Evolutionary conservation across 2,329 filamentous ascomycete genomes (phyloP).

Genomic region (Neospermospora avenae): DNA sequence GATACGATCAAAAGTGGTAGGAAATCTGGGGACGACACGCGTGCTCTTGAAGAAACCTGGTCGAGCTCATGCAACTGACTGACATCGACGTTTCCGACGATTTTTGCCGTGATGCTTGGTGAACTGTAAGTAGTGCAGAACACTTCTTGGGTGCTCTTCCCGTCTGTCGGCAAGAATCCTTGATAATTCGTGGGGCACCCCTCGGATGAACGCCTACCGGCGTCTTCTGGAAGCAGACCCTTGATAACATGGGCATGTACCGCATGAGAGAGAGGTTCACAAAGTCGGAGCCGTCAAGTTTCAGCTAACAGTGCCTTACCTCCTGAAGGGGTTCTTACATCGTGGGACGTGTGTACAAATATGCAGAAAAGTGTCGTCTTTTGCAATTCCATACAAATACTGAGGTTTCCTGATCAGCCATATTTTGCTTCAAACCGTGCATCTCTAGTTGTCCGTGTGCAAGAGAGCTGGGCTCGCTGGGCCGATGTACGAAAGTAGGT

Average conservation of each 20-base stretch:
- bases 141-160: neutral
- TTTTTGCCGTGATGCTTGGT: neutral
- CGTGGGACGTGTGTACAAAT: too few species aligned
- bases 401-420: too few species aligned
- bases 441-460: too few species aligned
- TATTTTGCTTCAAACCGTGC: too few species aligned
- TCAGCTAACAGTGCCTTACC: neutral
- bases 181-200: neutral
- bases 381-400: too few species aligned
- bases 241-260: slow-evolving; percentile 13
- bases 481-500: too few species aligned
- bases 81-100: neutral
- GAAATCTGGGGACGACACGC: slow-evolving; percentile 20
- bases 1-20: neutral
- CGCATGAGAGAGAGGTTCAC: slow-evolving; percentile 16
- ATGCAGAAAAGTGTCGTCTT: too few species aligned
- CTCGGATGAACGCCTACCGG: slow-evolving; percentile 24
- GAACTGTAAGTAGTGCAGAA: neutral
- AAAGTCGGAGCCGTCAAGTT: slow-evolving; percentile 10
- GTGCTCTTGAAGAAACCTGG: neutral
- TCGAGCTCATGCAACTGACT: neutral
- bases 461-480: too few species aligned
- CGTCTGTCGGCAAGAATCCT: neutral
- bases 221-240: neutral
- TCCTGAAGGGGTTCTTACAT: too few species aligned